These are phyloP conservation scores for Alternaria triticimaculans DNA, from an alignment of 2,329 filamentous ascomycete species.

Conservation along the genomic window DNA sequence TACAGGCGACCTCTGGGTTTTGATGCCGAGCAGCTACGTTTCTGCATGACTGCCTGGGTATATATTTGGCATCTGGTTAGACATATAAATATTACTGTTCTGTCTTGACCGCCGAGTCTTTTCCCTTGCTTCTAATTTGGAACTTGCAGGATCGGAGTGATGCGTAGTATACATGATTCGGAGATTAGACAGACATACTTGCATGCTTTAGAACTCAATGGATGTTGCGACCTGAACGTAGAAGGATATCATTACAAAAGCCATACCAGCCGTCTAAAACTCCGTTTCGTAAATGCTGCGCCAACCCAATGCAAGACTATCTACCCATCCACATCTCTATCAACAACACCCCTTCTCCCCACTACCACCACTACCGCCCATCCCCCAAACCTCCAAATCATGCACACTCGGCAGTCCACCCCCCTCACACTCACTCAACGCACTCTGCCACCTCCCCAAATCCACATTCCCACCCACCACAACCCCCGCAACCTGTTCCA, in stretches of 20 bases:
- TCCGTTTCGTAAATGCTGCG: neutral
- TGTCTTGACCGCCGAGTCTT: too few relatives aligned
- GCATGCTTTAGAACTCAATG: neutral
- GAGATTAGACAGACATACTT: too few relatives aligned
- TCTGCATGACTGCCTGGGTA: neutral
- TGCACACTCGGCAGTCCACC: conserved; percentile 19
- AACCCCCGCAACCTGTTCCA: conserved; percentile 23
- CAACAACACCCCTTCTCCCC: neutral
- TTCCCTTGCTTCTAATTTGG: too few relatives aligned
- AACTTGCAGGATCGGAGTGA: too few relatives aligned
- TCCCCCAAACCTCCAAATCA: conserved; percentile 20
- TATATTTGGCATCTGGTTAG: neutral
- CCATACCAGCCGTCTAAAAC: neutral
- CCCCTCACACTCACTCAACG: conserved; percentile 17
- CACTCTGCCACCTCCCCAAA: conserved; percentile 18
- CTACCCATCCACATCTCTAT: neutral
- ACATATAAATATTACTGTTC: too few relatives aligned
- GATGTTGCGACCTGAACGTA: neutral
- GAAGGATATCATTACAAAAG: conserved; percentile 1
- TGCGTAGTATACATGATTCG: too few relatives aligned
- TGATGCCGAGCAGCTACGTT: too few relatives aligned
- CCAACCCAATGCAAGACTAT: neutral
- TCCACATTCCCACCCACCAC: conserved; percentile 20
- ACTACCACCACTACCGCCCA: conserved; percentile 1
- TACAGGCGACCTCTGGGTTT: too few relatives aligned